phyloP scores from a whole-genome alignment of 2,329 filamentous ascomycete genomes.

The Colletotrichum orbiculare region DNA sequence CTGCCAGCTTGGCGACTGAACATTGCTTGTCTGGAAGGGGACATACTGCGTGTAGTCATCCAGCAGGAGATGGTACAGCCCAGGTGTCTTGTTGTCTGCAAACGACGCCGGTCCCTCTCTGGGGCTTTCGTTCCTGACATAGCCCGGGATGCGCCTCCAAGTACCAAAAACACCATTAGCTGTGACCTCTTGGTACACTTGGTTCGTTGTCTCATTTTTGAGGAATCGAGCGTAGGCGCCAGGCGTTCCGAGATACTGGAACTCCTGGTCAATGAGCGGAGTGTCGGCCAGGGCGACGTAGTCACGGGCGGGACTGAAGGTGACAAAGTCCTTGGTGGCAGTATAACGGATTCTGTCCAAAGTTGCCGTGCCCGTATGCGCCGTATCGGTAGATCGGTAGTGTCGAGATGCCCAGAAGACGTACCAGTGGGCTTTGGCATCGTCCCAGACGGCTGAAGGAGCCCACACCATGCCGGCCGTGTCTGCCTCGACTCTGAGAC shows the following conservation, averaged over 20 bases:
- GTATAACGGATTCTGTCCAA: conserved; percentile 60
- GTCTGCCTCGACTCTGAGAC: conserved; percentile 43
- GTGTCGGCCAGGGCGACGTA: conserved; percentile 54
- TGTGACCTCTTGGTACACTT: conserved; percentile 60
- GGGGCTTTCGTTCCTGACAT: conserved; percentile 45
- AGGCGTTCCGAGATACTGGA: conserved; percentile 54
- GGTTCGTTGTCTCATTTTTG: conserved; percentile 60
- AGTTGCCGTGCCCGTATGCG: conserved; percentile 55
- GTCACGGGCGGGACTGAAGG: conserved; percentile 56
- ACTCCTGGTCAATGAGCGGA: conserved; percentile 61
- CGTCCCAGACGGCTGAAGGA: conserved; percentile 50
- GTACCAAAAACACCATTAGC: conserved; percentile 58
- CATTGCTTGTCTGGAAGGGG: conserved; percentile 55
- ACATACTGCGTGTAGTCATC: conserved; percentile 58
- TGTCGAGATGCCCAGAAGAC: conserved; percentile 61
- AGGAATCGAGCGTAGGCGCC: conserved; percentile 58
- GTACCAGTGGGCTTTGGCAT: conserved; percentile 51
- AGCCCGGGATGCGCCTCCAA: conserved; percentile 54
- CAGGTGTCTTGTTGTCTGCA: conserved; percentile 48
- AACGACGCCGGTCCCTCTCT: conserved; percentile 53
- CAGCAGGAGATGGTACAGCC: conserved; percentile 53
- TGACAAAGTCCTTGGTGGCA: conserved; percentile 61
- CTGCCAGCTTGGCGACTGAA: conserved; percentile 51
- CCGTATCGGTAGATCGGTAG: conserved; percentile 54
- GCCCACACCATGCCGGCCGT: conserved; percentile 53